Evolutionary conservation across 331 rosid species (phyloP).

Genomic region (Malus hybrid): DNA sequence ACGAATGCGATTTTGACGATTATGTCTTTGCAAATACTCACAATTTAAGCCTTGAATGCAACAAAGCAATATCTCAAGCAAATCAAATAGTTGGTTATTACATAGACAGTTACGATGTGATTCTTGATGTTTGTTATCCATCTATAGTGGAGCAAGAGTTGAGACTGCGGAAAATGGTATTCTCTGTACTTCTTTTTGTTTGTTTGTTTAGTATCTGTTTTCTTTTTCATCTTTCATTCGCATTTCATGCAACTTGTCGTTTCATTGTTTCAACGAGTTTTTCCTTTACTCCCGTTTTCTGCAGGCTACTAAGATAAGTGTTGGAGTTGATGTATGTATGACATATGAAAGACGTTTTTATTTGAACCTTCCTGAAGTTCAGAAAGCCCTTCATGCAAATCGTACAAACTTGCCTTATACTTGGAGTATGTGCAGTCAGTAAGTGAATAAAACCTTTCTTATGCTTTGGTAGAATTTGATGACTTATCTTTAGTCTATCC

Average conservation of each 20-base stretch:
- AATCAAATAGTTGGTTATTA: slow-evolving; percentile 46
- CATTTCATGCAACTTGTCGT: not conserved
- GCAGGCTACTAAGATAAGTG: slow-evolving; percentile 80
- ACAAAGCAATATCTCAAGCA: slow-evolving; percentile 36
- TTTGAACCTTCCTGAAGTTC: slow-evolving; percentile 82
- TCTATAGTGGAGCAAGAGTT: slow-evolving; percentile 43
- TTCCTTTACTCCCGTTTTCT: not conserved
- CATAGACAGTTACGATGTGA: slow-evolving; percentile 65
- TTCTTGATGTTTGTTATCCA: slow-evolving; percentile 58
- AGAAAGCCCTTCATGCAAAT: slow-evolving; percentile 87
- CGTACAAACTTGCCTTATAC: slow-evolving; percentile 61
- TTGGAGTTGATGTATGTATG: slow-evolving; percentile 83
- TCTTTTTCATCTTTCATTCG: not conserved
- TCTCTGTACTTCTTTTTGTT: not conserved
- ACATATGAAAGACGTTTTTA: slow-evolving; percentile 46
- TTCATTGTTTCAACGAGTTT: not conserved
- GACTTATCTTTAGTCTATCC: not conserved
- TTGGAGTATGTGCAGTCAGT: slow-evolving; percentile 80
- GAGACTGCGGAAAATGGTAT: slow-evolving; percentile 61
- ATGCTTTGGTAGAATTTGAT: not conserved
- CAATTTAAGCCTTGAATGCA: slow-evolving; percentile 53
- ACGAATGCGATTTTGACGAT: slow-evolving; percentile 64
- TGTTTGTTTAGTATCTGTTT: not conserved
- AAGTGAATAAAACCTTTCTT: slow-evolving; percentile 12
- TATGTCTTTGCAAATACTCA: slow-evolving; percentile 37